Conservation (phyloP, 1,139 yeast species). For the Geotrichum citri-aurantii region DNA sequence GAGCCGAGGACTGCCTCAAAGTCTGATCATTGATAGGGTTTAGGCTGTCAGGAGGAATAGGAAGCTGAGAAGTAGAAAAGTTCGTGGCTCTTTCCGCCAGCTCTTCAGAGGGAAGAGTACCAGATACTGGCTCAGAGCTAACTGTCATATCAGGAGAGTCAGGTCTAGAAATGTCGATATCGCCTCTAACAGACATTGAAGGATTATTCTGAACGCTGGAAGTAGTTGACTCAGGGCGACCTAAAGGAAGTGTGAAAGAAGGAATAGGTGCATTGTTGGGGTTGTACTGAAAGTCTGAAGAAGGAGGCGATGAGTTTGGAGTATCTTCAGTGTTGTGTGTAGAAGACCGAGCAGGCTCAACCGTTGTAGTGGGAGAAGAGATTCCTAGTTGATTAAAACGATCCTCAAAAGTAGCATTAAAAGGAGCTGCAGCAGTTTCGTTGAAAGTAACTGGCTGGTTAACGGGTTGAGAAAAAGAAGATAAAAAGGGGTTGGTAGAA, state of each 20-base stretch:
- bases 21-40: slow-evolving; percentile 5
- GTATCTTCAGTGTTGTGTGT: slow-evolving; percentile 44
- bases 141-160: slow-evolving; percentile 43
- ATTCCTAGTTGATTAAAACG: slow-evolving; percentile 28
- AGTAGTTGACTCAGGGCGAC: slow-evolving; percentile 72
- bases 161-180: slow-evolving; percentile 57
- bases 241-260: slow-evolving; percentile 46
- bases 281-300: slow-evolving; percentile 39
- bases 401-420: slow-evolving; percentile 26
- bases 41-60: slow-evolving; percentile 8
- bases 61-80: slow-evolving; percentile 2
- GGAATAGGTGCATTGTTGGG: slow-evolving; percentile 33
- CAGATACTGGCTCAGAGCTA: slow-evolving; percentile 32
- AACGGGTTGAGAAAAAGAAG: slow-evolving; percentile 5
- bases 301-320: slow-evolving; percentile 53
- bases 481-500: slow-evolving; percentile 15
- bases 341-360: slow-evolving; percentile 38
- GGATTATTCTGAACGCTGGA: slow-evolving; percentile 92
- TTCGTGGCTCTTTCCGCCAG: slow-evolving; percentile 15
- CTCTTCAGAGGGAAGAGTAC: slow-evolving; percentile 30
- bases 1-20: neutral
- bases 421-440: neutral
- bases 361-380: slow-evolving; percentile 31
- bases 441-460: slow-evolving; percentile 7
- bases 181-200: slow-evolving; percentile 81